A percentile compares a stretch with the other conserved stretches of the same genome.
phyloP scores from a whole-genome alignment of 2,329 filamentous ascomycete genomes.

The Sporothrix sp. region DNA sequence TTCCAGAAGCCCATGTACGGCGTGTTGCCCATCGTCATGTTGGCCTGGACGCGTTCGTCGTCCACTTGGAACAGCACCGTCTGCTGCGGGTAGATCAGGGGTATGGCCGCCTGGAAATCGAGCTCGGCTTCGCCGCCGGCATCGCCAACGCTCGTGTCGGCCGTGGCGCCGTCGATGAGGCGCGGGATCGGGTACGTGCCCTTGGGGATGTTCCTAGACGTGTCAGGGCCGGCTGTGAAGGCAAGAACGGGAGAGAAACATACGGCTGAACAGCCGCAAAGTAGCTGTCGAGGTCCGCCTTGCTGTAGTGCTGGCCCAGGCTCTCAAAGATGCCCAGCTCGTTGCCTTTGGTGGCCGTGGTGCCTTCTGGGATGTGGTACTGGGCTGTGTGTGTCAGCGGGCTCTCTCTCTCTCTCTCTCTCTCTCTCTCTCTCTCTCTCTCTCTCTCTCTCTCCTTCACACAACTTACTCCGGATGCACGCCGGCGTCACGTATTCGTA shows the following conservation, averaged over 20 bases:
- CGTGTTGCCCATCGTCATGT: slow-evolving; percentile 14
- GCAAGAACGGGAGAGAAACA: neutral
- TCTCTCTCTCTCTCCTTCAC: too few relatives aligned
- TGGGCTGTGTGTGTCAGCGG: slow-evolving; percentile 16
- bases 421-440: too few relatives aligned
- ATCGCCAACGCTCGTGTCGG: neutral
- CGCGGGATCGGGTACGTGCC: slow-evolving; percentile 23
- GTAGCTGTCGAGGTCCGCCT: slow-evolving; percentile 21
- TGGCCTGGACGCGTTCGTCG: slow-evolving; percentile 25
- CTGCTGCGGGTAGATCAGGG: slow-evolving; percentile 41
- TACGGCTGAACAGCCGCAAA: slow-evolving; percentile 16
- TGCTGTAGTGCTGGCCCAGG: slow-evolving; percentile 22
- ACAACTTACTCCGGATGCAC: slow-evolving; percentile 15
- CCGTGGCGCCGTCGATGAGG: slow-evolving; percentile 21
- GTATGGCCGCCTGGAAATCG: slow-evolving; percentile 38
- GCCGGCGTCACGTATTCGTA: slow-evolving; percentile 16
- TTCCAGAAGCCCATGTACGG: slow-evolving; percentile 20
- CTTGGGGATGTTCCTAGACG: slow-evolving; percentile 17
- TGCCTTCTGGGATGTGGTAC: slow-evolving; percentile 20
- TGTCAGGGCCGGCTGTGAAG: neutral
- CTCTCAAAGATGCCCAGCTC: slow-evolving; percentile 23
- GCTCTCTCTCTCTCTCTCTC: too few relatives aligned
- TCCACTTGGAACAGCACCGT: slow-evolving; percentile 26
- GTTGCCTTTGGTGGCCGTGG: slow-evolving; percentile 16
- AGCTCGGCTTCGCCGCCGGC: slow-evolving; percentile 31